These are phyloP conservation scores for Kregervanrija fluxuum DNA, from an alignment of 805 yeast genomes.

Conservation along the genomic window DNA sequence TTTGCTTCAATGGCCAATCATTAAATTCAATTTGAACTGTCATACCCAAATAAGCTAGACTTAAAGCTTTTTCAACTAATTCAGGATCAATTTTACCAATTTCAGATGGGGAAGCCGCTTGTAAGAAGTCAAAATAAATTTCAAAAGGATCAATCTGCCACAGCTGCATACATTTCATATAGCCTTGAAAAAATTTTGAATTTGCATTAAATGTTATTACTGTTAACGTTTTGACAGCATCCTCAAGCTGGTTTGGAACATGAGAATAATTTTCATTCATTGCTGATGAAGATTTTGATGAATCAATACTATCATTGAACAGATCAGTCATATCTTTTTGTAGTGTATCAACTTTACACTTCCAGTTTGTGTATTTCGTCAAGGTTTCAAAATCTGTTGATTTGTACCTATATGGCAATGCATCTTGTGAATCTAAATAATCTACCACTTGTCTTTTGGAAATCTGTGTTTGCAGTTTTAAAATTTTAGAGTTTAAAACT, in stretches of 20 bases:
- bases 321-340: constrained; percentile 6
- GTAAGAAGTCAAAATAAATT: constrained; percentile 12
- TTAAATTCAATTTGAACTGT: constrained; percentile 15
- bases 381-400: constrained; percentile 11
- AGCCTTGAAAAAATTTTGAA: constrained; percentile 18
- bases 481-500: constrained; percentile 2
- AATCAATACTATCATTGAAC: neutral
- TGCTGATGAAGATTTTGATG: neutral
- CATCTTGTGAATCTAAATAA: constrained; percentile 3
- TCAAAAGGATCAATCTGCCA: constrained; percentile 29
- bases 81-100: constrained; percentile 13
- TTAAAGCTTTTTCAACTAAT: constrained; percentile 16
- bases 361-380: constrained; percentile 12
- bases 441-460: constrained; percentile 5
- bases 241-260: constrained; percentile 8
- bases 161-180: constrained; percentile 22
- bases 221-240: constrained; percentile 7
- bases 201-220: constrained; percentile 14
- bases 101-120: constrained; percentile 7
- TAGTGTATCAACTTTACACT: constrained; percentile 6
- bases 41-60: constrained; percentile 20
- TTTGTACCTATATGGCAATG: constrained; percentile 3
- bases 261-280: neutral
- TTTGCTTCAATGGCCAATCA: constrained; percentile 22
- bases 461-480: neutral